phyloP scores from a whole-genome alignment of 441 rosid species.

The Theobroma grandiflorum region DNA sequence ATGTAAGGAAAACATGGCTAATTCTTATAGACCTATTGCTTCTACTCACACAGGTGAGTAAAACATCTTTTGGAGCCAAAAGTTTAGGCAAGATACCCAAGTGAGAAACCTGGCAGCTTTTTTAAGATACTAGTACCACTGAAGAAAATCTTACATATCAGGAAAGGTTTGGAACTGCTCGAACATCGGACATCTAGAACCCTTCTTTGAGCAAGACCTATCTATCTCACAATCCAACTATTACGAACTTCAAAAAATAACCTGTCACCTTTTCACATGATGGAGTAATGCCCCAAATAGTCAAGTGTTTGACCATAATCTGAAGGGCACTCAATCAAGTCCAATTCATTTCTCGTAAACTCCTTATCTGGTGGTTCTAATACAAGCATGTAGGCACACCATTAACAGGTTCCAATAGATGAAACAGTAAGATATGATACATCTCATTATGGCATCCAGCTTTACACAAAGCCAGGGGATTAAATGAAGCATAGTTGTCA shows the following conservation, averaged over 20 bases:
- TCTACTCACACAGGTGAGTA: neutral
- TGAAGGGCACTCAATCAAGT: neutral
- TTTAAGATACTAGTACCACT: neutral
- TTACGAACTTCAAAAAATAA: neutral
- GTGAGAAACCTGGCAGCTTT: neutral
- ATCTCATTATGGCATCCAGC: neutral
- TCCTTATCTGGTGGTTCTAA: neutral
- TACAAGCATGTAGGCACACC: neutral
- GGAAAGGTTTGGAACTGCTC: neutral
- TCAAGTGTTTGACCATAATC: neutral
- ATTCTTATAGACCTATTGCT: neutral
- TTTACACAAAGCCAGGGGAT: neutral
- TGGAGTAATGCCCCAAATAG: neutral
- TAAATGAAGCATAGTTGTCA: neutral
- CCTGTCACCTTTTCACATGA: neutral
- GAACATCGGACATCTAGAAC: neutral
- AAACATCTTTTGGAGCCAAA: neutral
- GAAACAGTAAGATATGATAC: neutral
- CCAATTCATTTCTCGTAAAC: neutral
- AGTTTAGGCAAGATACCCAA: neutral
- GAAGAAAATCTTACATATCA: neutral
- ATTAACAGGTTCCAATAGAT: neutral
- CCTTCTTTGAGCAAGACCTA: constrained; percentile 3
- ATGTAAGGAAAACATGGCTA: neutral
- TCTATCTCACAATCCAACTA: neutral